Evolutionary conservation across 1,284 basidiomycete genomes (phyloP).

Genomic region (Cryptococcus amylolentus): DNA sequence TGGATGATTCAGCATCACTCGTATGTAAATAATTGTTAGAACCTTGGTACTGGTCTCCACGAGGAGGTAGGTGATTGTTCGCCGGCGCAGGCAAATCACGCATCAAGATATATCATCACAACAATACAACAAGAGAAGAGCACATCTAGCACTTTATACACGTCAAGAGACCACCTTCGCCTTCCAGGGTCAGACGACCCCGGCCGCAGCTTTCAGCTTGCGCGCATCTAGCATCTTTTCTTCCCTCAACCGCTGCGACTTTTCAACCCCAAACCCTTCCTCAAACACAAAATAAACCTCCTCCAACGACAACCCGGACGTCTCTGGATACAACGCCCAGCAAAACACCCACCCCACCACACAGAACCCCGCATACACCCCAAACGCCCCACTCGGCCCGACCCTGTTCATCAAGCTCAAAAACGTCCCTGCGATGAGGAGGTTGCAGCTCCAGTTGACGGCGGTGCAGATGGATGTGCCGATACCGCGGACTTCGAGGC

Average conservation of each 20-base stretch:
- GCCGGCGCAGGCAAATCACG: not conserved
- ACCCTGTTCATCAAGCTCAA: conserved; percentile 71
- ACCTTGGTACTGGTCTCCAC: too few relatives aligned
- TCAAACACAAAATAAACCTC: conserved; percentile 59
- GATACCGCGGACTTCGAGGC: conserved; percentile 73
- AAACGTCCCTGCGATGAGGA: conserved; percentile 71
- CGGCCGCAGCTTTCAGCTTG: not conserved
- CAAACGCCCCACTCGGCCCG: conserved; percentile 73
- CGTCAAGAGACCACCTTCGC: too few relatives aligned
- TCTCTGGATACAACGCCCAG: conserved; percentile 69
- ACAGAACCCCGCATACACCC: conserved; percentile 73
- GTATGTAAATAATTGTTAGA: too few relatives aligned
- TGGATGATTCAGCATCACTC: too few relatives aligned
- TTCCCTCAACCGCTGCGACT: conserved; percentile 17
- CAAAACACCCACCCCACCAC: conserved; percentile 68
- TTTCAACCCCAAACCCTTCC: conserved; percentile 52
- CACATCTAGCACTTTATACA: too few relatives aligned
- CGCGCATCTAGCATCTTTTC: conserved; percentile 5
- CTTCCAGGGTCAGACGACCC: too few relatives aligned
- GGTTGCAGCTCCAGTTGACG: conserved; percentile 69
- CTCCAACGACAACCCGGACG: conserved; percentile 64
- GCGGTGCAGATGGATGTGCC: conserved; percentile 76
- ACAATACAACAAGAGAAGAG: too few relatives aligned
- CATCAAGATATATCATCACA: too few relatives aligned
- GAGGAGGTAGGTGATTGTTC: not conserved